Conservation (phyloP, 1,284 basidiomycete species). For the Kwoniella shivajii region DNA sequence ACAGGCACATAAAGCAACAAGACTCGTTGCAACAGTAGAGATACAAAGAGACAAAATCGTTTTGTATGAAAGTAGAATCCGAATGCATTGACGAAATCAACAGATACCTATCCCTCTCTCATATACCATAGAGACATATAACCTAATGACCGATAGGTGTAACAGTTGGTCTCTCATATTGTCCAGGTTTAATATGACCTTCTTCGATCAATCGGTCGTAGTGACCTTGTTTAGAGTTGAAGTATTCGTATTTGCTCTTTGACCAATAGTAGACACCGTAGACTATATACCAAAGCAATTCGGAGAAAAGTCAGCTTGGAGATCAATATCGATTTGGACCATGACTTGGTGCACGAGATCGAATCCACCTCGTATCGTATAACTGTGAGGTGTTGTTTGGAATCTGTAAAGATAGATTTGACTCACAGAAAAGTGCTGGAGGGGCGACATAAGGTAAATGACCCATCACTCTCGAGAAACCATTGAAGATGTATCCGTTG, state of each 20-base stretch:
- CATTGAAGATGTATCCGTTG: conserved; percentile 81
- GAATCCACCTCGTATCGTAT: too few relatives aligned
- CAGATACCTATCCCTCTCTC: too few relatives aligned
- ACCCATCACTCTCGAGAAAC: conserved; percentile 71
- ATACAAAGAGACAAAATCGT: too few relatives aligned
- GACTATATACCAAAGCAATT: conserved; percentile 57
- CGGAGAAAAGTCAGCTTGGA: too few relatives aligned
- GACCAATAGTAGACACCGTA: conserved; percentile 84
- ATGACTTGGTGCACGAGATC: too few relatives aligned
- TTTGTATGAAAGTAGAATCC: too few relatives aligned
- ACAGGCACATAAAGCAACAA: too few relatives aligned
- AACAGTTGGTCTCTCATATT: conserved; percentile 22
- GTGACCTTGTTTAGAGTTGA: conserved; percentile 55
- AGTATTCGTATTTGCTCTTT: conserved; percentile 58
- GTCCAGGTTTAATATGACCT: conserved; percentile 23
- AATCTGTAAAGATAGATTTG: not conserved
- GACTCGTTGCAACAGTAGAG: too few relatives aligned
- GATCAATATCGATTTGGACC: too few relatives aligned
- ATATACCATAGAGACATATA: not conserved
- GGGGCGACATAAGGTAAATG: conserved; percentile 79
- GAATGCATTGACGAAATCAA: too few relatives aligned
- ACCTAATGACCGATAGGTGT: conserved; percentile 18
- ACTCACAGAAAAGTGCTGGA: conserved; percentile 76
- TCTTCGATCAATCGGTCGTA: conserved; percentile 33
- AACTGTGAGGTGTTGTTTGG: too few relatives aligned